Base-by-base conservation (phyloP, 169 alveolate genomes). In the Condylostoma magnum region DNA sequence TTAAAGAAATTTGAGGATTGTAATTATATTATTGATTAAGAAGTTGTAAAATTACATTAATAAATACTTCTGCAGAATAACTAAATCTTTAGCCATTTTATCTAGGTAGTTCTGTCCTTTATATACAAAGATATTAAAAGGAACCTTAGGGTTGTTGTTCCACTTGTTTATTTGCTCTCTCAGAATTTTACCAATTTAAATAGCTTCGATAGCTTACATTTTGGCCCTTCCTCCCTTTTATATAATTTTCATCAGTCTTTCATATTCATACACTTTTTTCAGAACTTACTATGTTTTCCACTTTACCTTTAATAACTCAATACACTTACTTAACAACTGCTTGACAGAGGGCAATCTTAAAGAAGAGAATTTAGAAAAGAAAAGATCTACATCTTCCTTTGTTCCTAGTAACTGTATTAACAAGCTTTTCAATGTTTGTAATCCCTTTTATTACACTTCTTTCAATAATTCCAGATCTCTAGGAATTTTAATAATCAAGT, bases 1-100 rank as follows among this genome's bases (percentile, higher is more conserved):
- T 91, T 69, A 75, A 66, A 0, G 48, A 65, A n/a, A n/a, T n/a
- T 6, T 74, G 73, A 36, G 47, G n/a, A n/a, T n/a, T n/a, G n/a
- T n/a, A n/a, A n/a, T n/a, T n/a, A n/a, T n/a, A n/a, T n/a, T n/a
- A n/a, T n/a, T n/a, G n/a, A n/a, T n/a, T n/a, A n/a, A n/a, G n/a
- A n/a, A n/a, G n/a, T n/a, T n/a, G n/a, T n/a, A 33, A 15, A 56
- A 33, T 12, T 18, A 27, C 5, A 36, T 56, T 56, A 10, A 5
- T 56, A 30, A 41, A 15, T 41, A 10, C 15, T 41, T 55, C 5
- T 63, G 73, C n/a, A 63, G 58, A 18, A 18, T 28, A 4, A 44
- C 73, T n/a, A 63, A 22, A 22, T 63, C 73, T 44, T 63, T 28
- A 12, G 37, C 12, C 57, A 63, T 63, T 44, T 63, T 63, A 20